Evolutionary conservation across 148 eudicot species (phyloP).

Genomic region (Vaccinium darrowii): DNA sequence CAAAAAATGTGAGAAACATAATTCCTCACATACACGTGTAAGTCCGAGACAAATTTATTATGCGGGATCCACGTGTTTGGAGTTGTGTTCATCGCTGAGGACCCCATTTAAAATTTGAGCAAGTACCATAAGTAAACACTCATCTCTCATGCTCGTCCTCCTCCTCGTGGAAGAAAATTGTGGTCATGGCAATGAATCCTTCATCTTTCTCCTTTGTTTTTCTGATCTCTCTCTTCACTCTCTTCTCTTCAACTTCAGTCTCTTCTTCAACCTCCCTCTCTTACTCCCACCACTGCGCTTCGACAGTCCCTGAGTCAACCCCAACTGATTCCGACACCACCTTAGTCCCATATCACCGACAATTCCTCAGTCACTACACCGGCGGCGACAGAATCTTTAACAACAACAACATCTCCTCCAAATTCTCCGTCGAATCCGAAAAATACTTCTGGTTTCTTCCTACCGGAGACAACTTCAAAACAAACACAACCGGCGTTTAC

Average conservation of each 20-base stretch:
- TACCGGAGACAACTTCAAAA: conserved; percentile 1
- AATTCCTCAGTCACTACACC: background rate
- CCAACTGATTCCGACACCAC: conserved; percentile 3
- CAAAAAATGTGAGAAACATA: too few relatives aligned
- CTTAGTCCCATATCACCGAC: background rate
- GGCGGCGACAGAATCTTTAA: conserved; percentile 27
- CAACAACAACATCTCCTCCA: background rate
- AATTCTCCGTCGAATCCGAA: too few relatives aligned
- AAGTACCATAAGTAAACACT: background rate
- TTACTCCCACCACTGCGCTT: conserved; percentile 25
- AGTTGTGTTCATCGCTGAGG: too few relatives aligned
- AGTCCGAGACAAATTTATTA: too few relatives aligned
- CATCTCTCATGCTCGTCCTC: background rate
- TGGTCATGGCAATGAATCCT: background rate
- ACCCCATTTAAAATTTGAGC: too few relatives aligned
- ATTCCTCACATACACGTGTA: too few relatives aligned
- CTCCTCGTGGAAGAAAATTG: background rate
- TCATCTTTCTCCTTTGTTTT: background rate
- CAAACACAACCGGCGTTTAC: conserved; percentile 19
- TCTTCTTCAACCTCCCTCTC: conserved; percentile 10
- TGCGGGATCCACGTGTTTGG: too few relatives aligned
- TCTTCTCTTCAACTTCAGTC: background rate
- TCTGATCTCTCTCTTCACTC: conserved; percentile 6
- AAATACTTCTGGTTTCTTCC: background rate
- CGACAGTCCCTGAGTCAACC: conserved; percentile 25